Evolutionary conservation across 495 filamentous ascomycete genomes (phyloP), one percentile per base, ranked within the genome.

Genomic region (Penicillium salamii): DNA sequence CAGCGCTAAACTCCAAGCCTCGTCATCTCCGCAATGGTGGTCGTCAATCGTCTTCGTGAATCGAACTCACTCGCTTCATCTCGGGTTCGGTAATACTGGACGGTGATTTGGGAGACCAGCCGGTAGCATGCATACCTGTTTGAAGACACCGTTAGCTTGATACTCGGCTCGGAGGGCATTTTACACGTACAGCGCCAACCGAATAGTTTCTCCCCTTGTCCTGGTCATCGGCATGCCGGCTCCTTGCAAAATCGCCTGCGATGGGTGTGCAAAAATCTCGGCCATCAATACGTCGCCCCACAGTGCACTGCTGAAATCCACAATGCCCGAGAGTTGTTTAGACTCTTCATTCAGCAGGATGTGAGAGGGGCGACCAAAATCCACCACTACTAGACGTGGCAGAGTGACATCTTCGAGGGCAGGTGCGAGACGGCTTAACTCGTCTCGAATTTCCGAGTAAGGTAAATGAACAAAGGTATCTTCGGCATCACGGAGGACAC

Each of bases 381-480:
- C 77, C 11, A 85, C 65, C 0, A 88, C 65, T 11, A 83, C 72
- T 3, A 89, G 68, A 15, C 75, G 70, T 20, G 85, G 77, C 24
- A 77, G 52, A 0, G 63, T 75, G 5, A 88, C 73, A 44, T 79
- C 69, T 17, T 86, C 81, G 0, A 89, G 72, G 0, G 61, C 66
- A 29, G 66, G 59, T 7, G 71, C 74, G 40, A 79, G 66, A 26
- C 71, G 63, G 50, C 50, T 55, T 7, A 81, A 55, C 31, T 81
- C 72, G 20, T 76, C 68, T 29, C 86, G 76, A 38, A 90, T 78
- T 45, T 76, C 66, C 13, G 75, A 72, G 57, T 89, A 90, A 1
- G 86, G 85, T 12, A 90, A 61, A 41, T 78, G 72, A 42, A 90
- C 76, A 26, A 83, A 73, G 66, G 82, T 81, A 46, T 89, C 87